phyloP scores from a whole-genome alignment of 768 basidiomycete species.

The Boletales sp. region DNA sequence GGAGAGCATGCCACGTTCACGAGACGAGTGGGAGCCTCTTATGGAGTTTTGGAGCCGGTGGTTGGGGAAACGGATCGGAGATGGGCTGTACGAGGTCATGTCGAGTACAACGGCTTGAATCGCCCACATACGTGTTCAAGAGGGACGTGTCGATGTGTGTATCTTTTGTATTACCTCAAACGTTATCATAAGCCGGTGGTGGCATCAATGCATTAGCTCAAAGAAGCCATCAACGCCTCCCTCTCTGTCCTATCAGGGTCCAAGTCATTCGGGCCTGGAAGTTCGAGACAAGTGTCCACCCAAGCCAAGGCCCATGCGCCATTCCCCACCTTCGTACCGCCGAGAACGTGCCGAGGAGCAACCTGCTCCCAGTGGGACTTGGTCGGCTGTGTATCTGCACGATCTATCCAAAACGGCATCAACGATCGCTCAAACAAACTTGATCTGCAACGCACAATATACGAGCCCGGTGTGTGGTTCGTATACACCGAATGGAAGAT shows the following conservation, averaged over 20 bases:
- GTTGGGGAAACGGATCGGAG: slow-evolving; percentile 51
- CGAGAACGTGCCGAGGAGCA: slow-evolving; percentile 52
- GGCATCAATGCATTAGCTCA: slow-evolving; percentile 3
- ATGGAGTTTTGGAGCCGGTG: slow-evolving; percentile 86
- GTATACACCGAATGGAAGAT: slow-evolving; percentile 64
- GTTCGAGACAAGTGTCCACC: slow-evolving; percentile 55
- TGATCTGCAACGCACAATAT: slow-evolving; percentile 52
- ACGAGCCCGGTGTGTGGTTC: slow-evolving; percentile 79
- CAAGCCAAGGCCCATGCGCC: slow-evolving; percentile 80
- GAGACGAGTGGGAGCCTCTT: slow-evolving; percentile 76
- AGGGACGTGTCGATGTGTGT: no score
- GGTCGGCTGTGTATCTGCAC: slow-evolving; percentile 74
- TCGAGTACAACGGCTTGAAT: slow-evolving; percentile 21
- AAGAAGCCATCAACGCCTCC: slow-evolving; percentile 12
- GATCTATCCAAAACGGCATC: slow-evolving; percentile 45
- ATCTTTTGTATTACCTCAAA: slow-evolving; percentile 3
- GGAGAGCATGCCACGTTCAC: slow-evolving; percentile 72
- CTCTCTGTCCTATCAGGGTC: slow-evolving; percentile 21
- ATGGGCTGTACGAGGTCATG: slow-evolving; percentile 71
- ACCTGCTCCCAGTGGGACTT: slow-evolving; percentile 56
- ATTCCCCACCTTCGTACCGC: slow-evolving; percentile 72
- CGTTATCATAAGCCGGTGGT: background rate
- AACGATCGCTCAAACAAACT: slow-evolving; percentile 1
- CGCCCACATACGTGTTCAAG: no score
- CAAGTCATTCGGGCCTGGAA: slow-evolving; percentile 20